A percentile compares a stretch with the other conserved stretches of the same genome.
Evolutionary conservation across 345 rosid genomes (phyloP).

Genomic region (Gossypium sturtianum): DNA sequence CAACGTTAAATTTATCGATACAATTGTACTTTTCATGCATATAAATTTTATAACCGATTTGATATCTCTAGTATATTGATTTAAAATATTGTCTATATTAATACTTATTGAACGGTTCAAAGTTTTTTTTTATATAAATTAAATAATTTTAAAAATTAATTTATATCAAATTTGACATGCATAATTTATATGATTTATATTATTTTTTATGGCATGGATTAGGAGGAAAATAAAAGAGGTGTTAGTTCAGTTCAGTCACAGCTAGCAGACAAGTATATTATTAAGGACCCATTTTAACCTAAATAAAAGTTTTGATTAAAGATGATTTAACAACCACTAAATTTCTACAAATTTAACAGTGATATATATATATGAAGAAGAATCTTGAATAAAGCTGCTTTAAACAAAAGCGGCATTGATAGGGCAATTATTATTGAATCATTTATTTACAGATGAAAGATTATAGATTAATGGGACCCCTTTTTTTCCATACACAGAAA

Average conservation of each 20-base stretch:
- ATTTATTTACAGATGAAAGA: constrained; percentile 10
- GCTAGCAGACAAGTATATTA: neutral
- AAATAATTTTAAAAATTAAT: no score
- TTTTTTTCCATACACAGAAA: neutral
- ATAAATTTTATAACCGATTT: no score
- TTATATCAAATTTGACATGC: no score
- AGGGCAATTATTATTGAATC: constrained; percentile 25
- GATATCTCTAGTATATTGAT: no score
- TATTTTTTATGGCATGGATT: neutral
- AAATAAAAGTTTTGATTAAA: constrained; percentile 20
- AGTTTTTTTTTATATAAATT: no score
- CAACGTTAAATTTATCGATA: no score
- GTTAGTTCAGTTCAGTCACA: no score
- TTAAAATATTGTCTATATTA: no score
- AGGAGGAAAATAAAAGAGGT: neutral
- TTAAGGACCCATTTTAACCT: constrained; percentile 23
- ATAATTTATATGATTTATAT: no score
- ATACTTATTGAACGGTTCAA: fast-evolving
- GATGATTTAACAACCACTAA: constrained; percentile 24
- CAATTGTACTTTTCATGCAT: no score
- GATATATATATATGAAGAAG: neutral
- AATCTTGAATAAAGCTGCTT: constrained; percentile 20
- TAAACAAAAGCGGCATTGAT: constrained; percentile 20
- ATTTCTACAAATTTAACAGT: constrained; percentile 7
- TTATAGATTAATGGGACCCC: constrained; percentile 3